Conservation (phyloP, 345 rosid species). For the Eucalyptus cladocalyx region DNA sequence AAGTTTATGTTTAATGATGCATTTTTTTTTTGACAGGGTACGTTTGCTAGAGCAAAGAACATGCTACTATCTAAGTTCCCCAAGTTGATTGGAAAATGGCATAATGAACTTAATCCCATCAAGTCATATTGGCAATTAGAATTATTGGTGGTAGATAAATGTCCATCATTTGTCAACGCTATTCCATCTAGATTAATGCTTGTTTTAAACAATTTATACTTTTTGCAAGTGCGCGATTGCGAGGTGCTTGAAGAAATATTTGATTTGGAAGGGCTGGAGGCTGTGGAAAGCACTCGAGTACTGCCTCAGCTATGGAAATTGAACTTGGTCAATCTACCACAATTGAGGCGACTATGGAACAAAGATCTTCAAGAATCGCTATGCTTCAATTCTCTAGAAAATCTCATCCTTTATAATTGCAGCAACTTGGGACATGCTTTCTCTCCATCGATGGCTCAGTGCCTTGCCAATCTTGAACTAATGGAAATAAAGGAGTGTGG, state of each 20-base stretch:
- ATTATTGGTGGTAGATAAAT: background rate
- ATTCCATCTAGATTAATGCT: background rate
- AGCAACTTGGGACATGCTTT: too few relatives aligned
- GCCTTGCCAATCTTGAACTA: too few relatives aligned
- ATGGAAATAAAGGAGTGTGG: too few relatives aligned
- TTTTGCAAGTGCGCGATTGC: background rate
- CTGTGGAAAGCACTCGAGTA: too few relatives aligned
- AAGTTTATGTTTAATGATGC: background rate
- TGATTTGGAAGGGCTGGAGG: too few relatives aligned
- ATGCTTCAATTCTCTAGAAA: too few relatives aligned
- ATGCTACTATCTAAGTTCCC: background rate
- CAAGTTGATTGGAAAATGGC: background rate
- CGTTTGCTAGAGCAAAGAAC: rapidly evolving
- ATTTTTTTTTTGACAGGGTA: background rate
- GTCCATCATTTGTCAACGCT: background rate
- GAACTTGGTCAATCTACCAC: too few relatives aligned
- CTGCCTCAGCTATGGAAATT: rapidly evolving
- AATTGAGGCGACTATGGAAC: too few relatives aligned
- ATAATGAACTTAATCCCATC: background rate
- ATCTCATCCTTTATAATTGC: too few relatives aligned
- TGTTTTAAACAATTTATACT: rapidly evolving
- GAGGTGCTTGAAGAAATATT: too few relatives aligned
- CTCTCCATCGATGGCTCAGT: too few relatives aligned
- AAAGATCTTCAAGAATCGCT: too few relatives aligned
- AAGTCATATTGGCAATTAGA: background rate